Base-by-base conservation (phyloP, 306 rosid species). In the Cucumis hystrix region DNA sequence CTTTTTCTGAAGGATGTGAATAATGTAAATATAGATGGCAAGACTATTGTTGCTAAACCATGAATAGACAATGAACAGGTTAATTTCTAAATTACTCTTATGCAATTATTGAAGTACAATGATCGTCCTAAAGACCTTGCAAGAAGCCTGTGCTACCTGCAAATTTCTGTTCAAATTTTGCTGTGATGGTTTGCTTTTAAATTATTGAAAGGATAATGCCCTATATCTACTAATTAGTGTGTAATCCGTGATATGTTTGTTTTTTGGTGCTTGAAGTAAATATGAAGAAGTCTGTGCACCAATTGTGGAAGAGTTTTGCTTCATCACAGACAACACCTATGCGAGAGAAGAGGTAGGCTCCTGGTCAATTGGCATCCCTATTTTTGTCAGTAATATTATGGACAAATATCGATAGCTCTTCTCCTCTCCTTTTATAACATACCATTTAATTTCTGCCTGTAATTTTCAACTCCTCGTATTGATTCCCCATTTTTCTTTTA, bases 201-300 rank as follows among this genome's bases (percentile, higher is more conserved):
- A 45, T 45, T 21, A 47, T 47, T 69, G 58, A 45, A 69, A 45
- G 21, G 13, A 30, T 74, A 35, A 55, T 11, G 14, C 18, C 35
- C 21, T 56, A 12, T 40, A 75, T 40, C 14, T 76, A 76, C 9
- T 21, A 28, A 58, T 14, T 21, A 76, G 41, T 59, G 77, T 83
- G 82, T 78, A 86, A 7, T 17, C n/a, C 59, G 2, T 69, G 77
- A 52, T 84, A 7, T 75, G 10, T 84, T 79, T 83, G 40, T 25
- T 80, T 78, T 47, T 11, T 41, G 41, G 18, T 62, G 47, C 67
- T 84, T 82, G 62, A 55, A 93, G 98, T 58, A 93, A 93, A 80
- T 93, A 93, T 72, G 96, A 93, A 90, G 98, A 93, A 89, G 87
- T 88, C 16, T 72, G 86, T 84, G 93, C 98, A 74, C 97, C 96